Evolutionary conservation across 768 basidiomycete genomes (phyloP).

Genomic region (Pulveroboletus frians): DNA sequence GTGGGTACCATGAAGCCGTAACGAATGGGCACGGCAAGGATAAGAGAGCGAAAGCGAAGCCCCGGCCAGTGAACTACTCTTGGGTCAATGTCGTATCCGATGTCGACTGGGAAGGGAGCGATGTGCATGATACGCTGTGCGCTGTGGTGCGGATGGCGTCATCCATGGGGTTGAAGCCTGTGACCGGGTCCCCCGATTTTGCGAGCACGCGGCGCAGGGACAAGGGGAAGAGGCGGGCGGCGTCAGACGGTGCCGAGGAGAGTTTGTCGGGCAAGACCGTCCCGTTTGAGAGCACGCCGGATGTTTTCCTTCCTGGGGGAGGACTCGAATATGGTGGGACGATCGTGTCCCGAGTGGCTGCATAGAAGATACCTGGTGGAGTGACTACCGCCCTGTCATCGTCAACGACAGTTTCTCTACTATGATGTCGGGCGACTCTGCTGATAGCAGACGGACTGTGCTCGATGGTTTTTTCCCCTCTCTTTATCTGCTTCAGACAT

Average conservation of each 20-base stretch:
- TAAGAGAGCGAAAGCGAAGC: constrained; percentile 29
- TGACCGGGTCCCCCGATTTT: constrained; percentile 21
- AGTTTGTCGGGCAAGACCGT: constrained; percentile 25
- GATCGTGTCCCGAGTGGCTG: constrained; percentile 33
- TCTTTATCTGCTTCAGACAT: not conserved
- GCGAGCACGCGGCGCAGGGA: constrained; percentile 5
- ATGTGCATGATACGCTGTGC: constrained; percentile 52
- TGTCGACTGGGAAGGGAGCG: constrained; percentile 78
- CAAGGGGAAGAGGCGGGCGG: constrained; percentile 28
- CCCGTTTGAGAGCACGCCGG: constrained; percentile 34
- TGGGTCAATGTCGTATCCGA: constrained; percentile 82
- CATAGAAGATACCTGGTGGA: constrained; percentile 7
- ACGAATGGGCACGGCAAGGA: constrained; percentile 21
- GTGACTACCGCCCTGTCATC: not conserved
- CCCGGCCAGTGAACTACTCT: constrained; percentile 60
- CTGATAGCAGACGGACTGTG: not conserved
- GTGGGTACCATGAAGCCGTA: constrained; percentile 21
- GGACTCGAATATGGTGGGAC: constrained; percentile 32
- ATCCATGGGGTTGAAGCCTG: constrained; percentile 30
- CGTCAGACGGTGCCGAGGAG: constrained; percentile 16
- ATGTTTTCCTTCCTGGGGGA: constrained; percentile 24
- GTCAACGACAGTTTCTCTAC: not conserved
- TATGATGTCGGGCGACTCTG: not conserved
- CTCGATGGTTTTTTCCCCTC: not conserved
- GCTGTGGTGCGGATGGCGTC: constrained; percentile 37